Evolutionary conservation across 2,329 filamentous ascomycete species (phyloP), one percentile per base, ranked within the genome.

Genomic region (Penicillium sp.): DNA sequence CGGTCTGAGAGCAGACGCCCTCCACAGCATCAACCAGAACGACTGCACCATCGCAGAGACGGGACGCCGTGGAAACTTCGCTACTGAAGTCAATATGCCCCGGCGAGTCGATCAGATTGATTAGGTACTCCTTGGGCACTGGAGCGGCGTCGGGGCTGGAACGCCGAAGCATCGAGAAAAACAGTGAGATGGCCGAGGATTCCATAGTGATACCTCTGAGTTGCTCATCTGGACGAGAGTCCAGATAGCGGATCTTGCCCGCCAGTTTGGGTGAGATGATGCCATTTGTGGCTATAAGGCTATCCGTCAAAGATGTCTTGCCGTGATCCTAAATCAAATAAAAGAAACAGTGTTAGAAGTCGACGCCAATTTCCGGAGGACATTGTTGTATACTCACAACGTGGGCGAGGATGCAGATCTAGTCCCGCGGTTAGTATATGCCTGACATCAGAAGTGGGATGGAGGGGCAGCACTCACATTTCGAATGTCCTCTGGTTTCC

Each of bases 141-240:
- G 90, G 87, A 13, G 79, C 68, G 5, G 83, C 83, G 14, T 90
- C 86, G 2, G 87, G 86, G 1, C 82, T 78, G 33, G 83, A 77
- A 61, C 90, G 84, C 61, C 92, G 83, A 48, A 95, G 77, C 81
- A 97, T 90, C 31, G 92, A 95, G 71, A 99, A 99, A 74, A 89
- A 95, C 30, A 99, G 79, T 0, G 94, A 97, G 58, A 99, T 99
- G 56, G 94, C 94, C 5, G 92, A 97, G 0, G 94, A 97, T 72
- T 99, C 94, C 94, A 99, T 99, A n/a, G 94, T 99, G 68, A 99
- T 99, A 50, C 94, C 94, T 59, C 94, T 87, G 14, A 89, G 82
- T 74, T 99, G 94, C 72, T 99, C 94, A 73, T 99, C 94, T 1
- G 92, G 92, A 39, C 94, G 82, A 20, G 94, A 97, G 75, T 99